Percentiles rank a stretch among this genome's conserved stretches.
phyloP scores from a whole-genome alignment of 2,329 filamentous ascomycete genomes.

The Grosmannia clavigera region DNA sequence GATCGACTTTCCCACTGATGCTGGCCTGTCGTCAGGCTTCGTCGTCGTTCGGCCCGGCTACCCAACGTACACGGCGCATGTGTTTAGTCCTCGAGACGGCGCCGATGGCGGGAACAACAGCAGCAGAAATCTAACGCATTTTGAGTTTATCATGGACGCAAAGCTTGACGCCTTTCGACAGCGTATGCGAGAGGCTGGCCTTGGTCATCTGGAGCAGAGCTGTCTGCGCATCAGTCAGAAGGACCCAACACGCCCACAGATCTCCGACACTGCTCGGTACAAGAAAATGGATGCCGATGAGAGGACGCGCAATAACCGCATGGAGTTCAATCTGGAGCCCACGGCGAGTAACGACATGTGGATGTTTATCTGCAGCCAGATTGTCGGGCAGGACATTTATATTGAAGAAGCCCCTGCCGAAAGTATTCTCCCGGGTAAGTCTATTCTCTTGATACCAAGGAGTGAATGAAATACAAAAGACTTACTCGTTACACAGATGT shows the following conservation, averaged over 20 bases:
- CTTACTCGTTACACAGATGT: not conserved
- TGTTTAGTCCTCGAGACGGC: not conserved
- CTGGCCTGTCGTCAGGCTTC: not conserved
- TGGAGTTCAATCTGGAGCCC: conserved; percentile 1
- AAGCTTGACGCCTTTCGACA: not conserved
- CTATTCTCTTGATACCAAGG: not conserved
- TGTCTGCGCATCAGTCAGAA: not conserved
- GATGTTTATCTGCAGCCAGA: conserved; percentile 1
- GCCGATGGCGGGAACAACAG: not conserved
- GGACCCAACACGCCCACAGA: not conserved
- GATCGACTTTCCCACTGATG: not conserved
- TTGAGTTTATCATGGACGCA: not conserved
- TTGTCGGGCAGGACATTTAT: not conserved
- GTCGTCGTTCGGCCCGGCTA: not conserved
- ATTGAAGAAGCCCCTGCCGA: not conserved
- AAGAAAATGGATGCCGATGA: not conserved
- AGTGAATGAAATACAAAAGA: no score
- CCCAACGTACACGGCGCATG: not conserved
- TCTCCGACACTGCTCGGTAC: not conserved
- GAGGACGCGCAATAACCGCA: not conserved
- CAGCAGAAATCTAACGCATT: not conserved
- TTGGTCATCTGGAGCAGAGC: not conserved
- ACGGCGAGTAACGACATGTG: conserved; percentile 2
- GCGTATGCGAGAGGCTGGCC: not conserved
- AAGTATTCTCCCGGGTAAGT: not conserved